Base-by-base conservation (phyloP, 164 flowering plant species). In the Litsea cubeba region DNA sequence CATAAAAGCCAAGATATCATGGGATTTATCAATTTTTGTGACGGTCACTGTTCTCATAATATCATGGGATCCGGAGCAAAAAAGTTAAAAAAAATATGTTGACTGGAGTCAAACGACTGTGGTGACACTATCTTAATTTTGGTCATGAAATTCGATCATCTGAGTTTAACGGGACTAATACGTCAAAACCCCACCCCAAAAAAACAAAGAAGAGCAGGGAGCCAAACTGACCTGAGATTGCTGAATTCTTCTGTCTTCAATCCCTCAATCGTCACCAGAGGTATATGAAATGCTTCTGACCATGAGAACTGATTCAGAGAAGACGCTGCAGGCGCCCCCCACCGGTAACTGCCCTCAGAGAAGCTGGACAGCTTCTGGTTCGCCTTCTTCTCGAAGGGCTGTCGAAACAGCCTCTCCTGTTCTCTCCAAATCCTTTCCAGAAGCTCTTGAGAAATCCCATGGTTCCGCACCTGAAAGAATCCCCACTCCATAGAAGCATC, bases 281-380 rank as follows among this genome's bases (percentile, higher is more conserved):
- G 92, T n/a, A 94, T 84, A 74, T 94, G 98, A 72, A 91, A 94
- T 5, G 98, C 97, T 76, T 94, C 98, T 0, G 95, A 88, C 98
- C 98, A 94, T 0, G 96, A 86, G 8, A 94, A 72, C 75, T 92
- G 94, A 50, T 62, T 26, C 17, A 90, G 77, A 58, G 84, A 81
- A 1, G 92, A 88, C 5, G 97, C 92, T 0, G 84, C 54, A 0
- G 96, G 95, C 0, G 97, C 77, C 0, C 97, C 98, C 95, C 97
- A 94, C 2, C 97, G 86, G 74, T 94, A 94, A 68, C 86, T 85
- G 1, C 91, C 94, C 1, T 82, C 76, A 0, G 89, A 77, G 71
- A 88, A 79, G 35, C 76, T 84, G 75, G 77, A 50, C 58, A 74
- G 76, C 77, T 82, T 81, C 62, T 81, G 79, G 12, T 51, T 74